A percentile compares a stretch with the other conserved stretches of the same genome.
Conservation (phyloP, 1,284 basidiomycete species). For the Cystobasidiaceae sp. region DNA sequence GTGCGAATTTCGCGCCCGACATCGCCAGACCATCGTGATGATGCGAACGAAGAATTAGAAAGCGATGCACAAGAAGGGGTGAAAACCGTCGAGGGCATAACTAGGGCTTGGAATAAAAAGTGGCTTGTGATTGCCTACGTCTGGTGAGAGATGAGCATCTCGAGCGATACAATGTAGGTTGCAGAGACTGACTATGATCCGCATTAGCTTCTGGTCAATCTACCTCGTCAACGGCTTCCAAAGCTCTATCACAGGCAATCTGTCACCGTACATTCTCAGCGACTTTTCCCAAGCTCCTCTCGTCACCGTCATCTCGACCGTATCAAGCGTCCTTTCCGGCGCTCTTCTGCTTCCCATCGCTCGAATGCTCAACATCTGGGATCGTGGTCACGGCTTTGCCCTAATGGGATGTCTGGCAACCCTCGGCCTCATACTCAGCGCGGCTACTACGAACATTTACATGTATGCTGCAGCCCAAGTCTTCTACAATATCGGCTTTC, state of each 20-base stretch:
- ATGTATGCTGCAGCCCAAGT: constrained; percentile 45
- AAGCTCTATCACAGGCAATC: constrained; percentile 42
- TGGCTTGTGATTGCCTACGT: constrained; percentile 39
- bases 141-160: constrained; percentile 41
- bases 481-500: constrained; percentile 6
- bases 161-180: no score
- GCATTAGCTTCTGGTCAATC: constrained; percentile 42
- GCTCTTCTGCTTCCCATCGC: constrained; percentile 44
- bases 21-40: not conserved
- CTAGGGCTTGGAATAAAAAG: constrained; percentile 40
- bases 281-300: constrained; percentile 44
- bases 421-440: constrained; percentile 45
- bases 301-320: constrained; percentile 45
- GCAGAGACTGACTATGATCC: not conserved
- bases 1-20: not conserved
- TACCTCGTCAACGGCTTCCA: constrained; percentile 46
- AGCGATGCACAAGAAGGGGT: constrained; percentile 41
- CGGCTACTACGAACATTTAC: constrained; percentile 41
- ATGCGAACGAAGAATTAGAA: not conserved
- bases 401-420: constrained; percentile 40
- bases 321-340: constrained; percentile 42
- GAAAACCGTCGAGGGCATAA: constrained; percentile 41
- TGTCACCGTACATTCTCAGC: constrained; percentile 41
- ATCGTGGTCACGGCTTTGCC: constrained; percentile 41
- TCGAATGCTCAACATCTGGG: constrained; percentile 45